Conservation (phyloP, 1,284 basidiomycete species). For the Trichosporon ovoides region DNA sequence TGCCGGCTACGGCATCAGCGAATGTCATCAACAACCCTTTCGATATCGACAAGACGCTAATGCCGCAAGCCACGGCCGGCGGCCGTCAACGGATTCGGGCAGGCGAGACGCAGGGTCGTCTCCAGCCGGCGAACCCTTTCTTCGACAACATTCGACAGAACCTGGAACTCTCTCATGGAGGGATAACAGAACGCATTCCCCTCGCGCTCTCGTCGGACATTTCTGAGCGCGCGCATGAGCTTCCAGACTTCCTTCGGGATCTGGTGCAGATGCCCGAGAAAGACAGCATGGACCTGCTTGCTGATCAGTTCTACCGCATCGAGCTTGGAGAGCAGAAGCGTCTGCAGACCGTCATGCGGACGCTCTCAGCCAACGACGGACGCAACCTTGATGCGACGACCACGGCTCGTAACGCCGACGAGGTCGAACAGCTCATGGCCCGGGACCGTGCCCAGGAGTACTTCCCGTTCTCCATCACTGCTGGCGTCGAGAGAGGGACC, state of each 20-base stretch:
- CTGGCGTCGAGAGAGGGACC: conserved; percentile 87
- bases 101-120: conserved; percentile 2
- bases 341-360: conserved; percentile 81
- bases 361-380: conserved; percentile 10
- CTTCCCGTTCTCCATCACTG: conserved; percentile 89
- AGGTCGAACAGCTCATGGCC: conserved; percentile 24
- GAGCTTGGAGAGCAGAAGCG: conserved; percentile 86
- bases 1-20: conserved; percentile 2
- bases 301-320: conserved; percentile 78
- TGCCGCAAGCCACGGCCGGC: conserved; percentile 1
- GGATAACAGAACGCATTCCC: conserved; percentile 73
- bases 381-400: neutral
- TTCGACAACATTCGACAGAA: conserved; percentile 96
- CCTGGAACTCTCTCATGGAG: conserved; percentile 74
- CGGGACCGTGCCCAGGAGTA: conserved; percentile 18
- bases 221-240: conserved; percentile 60
- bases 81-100: neutral
- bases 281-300: conserved; percentile 50
- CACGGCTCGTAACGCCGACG: conserved; percentile 15
- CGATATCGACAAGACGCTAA: conserved; percentile 7
- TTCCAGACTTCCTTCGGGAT: conserved; percentile 75
- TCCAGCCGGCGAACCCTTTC: conserved; percentile 69
- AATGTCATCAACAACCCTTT: conserved; percentile 6
- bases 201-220: conserved; percentile 64
- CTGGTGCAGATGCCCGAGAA: conserved; percentile 62